phyloP scores from a whole-genome alignment of 768 basidiomycete species.

The Serendipita sp. region DNA sequence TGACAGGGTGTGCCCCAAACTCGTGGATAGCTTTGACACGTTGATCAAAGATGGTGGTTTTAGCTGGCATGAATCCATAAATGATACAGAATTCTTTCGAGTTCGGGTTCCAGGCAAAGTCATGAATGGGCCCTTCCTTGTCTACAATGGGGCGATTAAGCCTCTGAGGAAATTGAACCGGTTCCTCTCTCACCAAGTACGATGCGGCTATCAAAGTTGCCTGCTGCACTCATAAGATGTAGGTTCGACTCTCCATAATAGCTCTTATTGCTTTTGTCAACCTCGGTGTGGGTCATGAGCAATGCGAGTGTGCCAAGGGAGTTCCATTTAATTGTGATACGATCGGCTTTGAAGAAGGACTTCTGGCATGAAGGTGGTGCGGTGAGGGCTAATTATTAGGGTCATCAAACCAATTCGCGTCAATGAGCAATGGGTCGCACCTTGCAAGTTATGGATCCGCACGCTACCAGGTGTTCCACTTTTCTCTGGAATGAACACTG shows the following conservation, averaged over 20 bases:
- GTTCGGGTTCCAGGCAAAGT: slow-evolving; percentile 91
- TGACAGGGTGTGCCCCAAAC: slow-evolving; percentile 78
- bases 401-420: slow-evolving; percentile 13
- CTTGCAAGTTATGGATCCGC: slow-evolving; percentile 61
- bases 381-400: slow-evolving; percentile 26
- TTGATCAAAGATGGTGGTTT: slow-evolving; percentile 80
- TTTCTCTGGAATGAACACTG: slow-evolving; percentile 86
- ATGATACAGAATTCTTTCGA: slow-evolving; percentile 94
- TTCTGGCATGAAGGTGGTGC: slow-evolving; percentile 58
- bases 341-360: slow-evolving; percentile 92
- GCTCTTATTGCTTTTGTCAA: slow-evolving; percentile 91
- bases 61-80: slow-evolving; percentile 98
- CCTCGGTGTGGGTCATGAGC: slow-evolving; percentile 87
- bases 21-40: slow-evolving; percentile 79
- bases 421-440: neutral
- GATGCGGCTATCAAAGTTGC: slow-evolving; percentile 90
- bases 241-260: slow-evolving; percentile 97
- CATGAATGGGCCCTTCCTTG: slow-evolving; percentile 96
- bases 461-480: slow-evolving; percentile 86
- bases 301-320: slow-evolving; percentile 82
- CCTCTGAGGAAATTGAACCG: slow-evolving; percentile 14
- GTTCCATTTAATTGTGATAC: slow-evolving; percentile 92
- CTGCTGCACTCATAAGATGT: slow-evolving; percentile 81
- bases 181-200: slow-evolving; percentile 25
- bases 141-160: slow-evolving; percentile 31